A percentile compares a stretch with the other conserved stretches of the same genome.
phyloP scores from a whole-genome alignment of 495 filamentous ascomycete genomes.

The Penicillium salamii region DNA sequence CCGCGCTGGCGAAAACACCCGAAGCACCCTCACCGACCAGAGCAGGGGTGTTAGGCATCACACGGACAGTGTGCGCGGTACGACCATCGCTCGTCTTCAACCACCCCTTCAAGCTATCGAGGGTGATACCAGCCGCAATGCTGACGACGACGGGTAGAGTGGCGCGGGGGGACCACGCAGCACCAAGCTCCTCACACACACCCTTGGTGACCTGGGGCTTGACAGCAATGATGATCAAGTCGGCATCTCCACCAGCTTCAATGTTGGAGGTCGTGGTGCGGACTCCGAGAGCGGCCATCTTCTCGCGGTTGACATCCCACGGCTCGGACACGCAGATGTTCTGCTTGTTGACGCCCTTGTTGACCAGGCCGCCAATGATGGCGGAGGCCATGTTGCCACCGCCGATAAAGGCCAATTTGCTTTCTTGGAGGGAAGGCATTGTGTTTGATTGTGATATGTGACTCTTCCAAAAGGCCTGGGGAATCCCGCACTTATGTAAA shows the following conservation, averaged over 20 bases:
- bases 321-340: constrained; percentile 70
- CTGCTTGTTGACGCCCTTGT: constrained; percentile 28
- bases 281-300: constrained; percentile 84
- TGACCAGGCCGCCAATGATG: constrained; percentile 41
- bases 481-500: constrained; percentile 9
- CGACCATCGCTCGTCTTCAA: constrained; percentile 25
- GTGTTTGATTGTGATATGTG: constrained; percentile 12
- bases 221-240: constrained; percentile 78
- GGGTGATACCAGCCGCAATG: constrained; percentile 42
- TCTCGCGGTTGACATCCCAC: constrained; percentile 79
- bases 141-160: constrained; percentile 48
- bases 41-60: constrained; percentile 45
- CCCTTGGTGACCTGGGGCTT: constrained; percentile 76
- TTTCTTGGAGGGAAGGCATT: constrained; percentile 38
- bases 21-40: constrained; percentile 38
- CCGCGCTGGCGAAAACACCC: constrained; percentile 28
- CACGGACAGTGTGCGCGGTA: constrained; percentile 31
- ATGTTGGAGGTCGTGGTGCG: constrained; percentile 81
- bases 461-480: not conserved
- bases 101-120: constrained; percentile 35
- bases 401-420: constrained; percentile 43
- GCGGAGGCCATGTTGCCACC: constrained; percentile 47
- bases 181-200: constrained; percentile 88
- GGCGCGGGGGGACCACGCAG: constrained; percentile 73
- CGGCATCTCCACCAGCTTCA: constrained; percentile 87